These are phyloP conservation scores for Pseudomonodictys pantanalensis DNA, from an alignment of 495 filamentous ascomycete species.

Conservation along the genomic window DNA sequence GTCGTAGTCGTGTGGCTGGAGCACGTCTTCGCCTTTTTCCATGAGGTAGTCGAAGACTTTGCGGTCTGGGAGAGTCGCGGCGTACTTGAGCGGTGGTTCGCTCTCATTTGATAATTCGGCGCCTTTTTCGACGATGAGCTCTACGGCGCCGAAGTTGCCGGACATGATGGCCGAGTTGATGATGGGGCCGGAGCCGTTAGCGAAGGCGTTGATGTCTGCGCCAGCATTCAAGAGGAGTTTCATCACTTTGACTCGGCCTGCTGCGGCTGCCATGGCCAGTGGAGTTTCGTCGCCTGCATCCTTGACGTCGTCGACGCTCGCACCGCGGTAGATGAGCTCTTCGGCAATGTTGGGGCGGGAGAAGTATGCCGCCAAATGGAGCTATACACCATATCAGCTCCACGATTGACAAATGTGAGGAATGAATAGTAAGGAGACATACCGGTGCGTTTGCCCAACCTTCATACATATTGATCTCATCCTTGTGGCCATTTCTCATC, in stretches of 20 bases:
- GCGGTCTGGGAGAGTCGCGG: not conserved
- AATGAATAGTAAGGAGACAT: slow-evolving; percentile 24
- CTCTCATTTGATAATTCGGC: slow-evolving; percentile 17
- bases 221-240: slow-evolving; percentile 4
- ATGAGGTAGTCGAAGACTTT: not conserved
- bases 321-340: slow-evolving; percentile 4
- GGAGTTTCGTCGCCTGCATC: slow-evolving; percentile 29
- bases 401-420: too few relatives aligned
- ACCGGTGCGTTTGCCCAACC: slow-evolving; percentile 24
- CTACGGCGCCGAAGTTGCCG: slow-evolving; percentile 2
- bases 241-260: slow-evolving; percentile 3
- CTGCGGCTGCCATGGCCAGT: slow-evolving; percentile 1
- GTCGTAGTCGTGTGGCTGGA: not conserved
- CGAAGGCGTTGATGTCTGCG: slow-evolving; percentile 3
- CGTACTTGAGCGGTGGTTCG: not conserved
- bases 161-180: slow-evolving; percentile 7
- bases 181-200: not conserved
- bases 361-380: slow-evolving; percentile 4
- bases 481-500: slow-evolving; percentile 1
- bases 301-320: slow-evolving; percentile 18
- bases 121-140: slow-evolving; percentile 1
- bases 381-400: too few relatives aligned
- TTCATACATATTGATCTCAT: not conserved
- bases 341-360: not conserved
- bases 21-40: not conserved